A percentile compares a stretch with the other conserved stretches of the same genome.
Evolutionary conservation across 192 early-diverging fungal species (phyloP).

Genomic region (Dimargaris xerosporica): DNA sequence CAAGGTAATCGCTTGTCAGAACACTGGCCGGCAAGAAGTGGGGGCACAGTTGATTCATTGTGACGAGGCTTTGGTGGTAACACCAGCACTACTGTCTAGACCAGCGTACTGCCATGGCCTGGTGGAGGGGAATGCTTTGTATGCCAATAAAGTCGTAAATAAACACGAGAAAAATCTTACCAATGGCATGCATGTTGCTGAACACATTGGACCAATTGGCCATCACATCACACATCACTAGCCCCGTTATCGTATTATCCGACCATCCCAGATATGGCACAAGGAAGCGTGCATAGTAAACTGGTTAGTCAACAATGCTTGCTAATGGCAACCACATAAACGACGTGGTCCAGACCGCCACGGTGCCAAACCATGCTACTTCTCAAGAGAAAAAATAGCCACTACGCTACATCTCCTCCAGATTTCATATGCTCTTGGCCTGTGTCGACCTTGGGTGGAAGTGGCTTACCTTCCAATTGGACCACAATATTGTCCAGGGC

Average conservation of each 20-base stretch:
- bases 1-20: too few species aligned
- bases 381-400: not conserved
- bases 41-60: too few species aligned
- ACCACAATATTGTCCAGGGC: conserved; percentile 1
- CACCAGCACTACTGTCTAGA: too few species aligned
- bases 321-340: not conserved
- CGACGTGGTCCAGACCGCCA: not conserved
- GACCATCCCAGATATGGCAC: not conserved
- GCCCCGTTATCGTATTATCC: not conserved
- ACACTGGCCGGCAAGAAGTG: too few species aligned
- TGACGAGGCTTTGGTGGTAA: too few species aligned
- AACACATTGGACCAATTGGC: conserved; percentile 11
- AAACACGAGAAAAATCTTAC: not conserved
- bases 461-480: conserved; percentile 9
- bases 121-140: too few species aligned
- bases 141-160: too few species aligned
- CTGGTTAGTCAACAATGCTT: not conserved
- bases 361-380: not conserved
- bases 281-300: not conserved
- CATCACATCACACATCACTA: conserved; percentile 11
- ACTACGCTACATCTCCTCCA: not conserved
- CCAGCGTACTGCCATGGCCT: too few species aligned
- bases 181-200: conserved; percentile 1
- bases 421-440: not conserved
- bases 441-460: too few species aligned